Base-by-base conservation (phyloP, 129 eudicot species). In the Tanacetum coccineum region DNA sequence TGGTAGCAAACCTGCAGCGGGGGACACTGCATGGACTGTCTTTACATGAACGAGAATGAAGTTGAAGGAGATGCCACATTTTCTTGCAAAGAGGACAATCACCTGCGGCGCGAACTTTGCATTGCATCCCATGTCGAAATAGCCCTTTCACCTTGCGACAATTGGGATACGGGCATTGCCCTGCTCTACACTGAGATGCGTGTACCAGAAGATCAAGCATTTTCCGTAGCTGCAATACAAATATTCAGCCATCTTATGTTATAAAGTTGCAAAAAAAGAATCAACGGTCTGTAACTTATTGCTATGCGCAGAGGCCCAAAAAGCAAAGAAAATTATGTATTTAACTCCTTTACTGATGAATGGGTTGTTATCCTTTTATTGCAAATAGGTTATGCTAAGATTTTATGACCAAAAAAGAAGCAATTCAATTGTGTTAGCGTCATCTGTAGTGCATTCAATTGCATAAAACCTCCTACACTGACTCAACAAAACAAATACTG, bases 191-290 rank as follows among this genome's bases (percentile, higher is more conserved):
- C 64, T 81, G 97, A 66, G 99, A 79, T 28, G 99, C 97, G 66
- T 94, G 99, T 53, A 94, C 94, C 82, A 94, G 78, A 70, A 94
- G 95, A 75, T 94, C 99, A 12, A 94, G 97, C 97, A 94, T 89
- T 79, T 82, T 89, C 74, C 87, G 64, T 42, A 94, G 90, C 99
- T 94, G 90, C 84, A 83, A 13, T 4, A 49, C 54, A 13, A 3
- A 49, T 49, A 49, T 36, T 22, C 72, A 48, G 25, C 42, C 19
- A 70, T 6, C 59, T 45, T 26, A 4, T 19, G 17, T 40, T 13
- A 64, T 47, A 13, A 18, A 22, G 30, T 62, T 62, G 52, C 8
- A 18, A 70, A 44, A 56, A 22, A 26, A 56, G 42, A 36, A 36
- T 7, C 42, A 36, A 36, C 2, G 10, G 10, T 36, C 42, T 36